Conservation (phyloP, 1,139 yeast species). For the Tardiomyces depauwii region DNA sequence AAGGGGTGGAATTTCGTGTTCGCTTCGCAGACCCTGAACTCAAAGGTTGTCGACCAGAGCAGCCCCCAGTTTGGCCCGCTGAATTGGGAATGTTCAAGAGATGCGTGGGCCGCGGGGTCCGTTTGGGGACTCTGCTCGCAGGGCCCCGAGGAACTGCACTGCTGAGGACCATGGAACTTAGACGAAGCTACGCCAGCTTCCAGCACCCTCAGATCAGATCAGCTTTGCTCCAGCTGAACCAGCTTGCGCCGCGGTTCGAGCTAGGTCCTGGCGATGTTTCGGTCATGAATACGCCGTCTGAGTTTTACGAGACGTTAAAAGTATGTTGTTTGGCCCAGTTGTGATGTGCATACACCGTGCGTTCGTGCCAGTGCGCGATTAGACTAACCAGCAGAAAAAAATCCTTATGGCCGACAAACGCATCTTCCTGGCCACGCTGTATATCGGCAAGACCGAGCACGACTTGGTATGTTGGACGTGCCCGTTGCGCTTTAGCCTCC, state of each 20-base stretch:
- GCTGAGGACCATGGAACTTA: background rate
- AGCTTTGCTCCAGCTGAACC: slow-evolving; percentile 5
- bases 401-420: slow-evolving; percentile 41
- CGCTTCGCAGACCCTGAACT: too few species aligned
- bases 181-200: background rate
- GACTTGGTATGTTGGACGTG: slow-evolving; percentile 35
- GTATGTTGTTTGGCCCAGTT: background rate
- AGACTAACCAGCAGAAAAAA: slow-evolving; percentile 7
- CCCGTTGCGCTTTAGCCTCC: background rate
- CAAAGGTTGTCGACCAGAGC: too few species aligned
- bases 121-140: background rate
- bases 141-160: background rate
- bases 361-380: background rate
- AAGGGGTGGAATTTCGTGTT: too few species aligned
- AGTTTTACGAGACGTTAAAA: slow-evolving; percentile 51
- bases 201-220: background rate
- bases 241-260: slow-evolving; percentile 12
- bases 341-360: background rate
- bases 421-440: slow-evolving; percentile 73
- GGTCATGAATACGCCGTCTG: slow-evolving; percentile 53
- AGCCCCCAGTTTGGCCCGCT: too few species aligned
- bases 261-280: slow-evolving; percentile 41
- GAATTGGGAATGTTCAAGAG: background rate
- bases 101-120: background rate
- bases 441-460: slow-evolving; percentile 71